Evolutionary conservation across 768 basidiomycete species (phyloP).

Genomic region (Trametes villosa): DNA sequence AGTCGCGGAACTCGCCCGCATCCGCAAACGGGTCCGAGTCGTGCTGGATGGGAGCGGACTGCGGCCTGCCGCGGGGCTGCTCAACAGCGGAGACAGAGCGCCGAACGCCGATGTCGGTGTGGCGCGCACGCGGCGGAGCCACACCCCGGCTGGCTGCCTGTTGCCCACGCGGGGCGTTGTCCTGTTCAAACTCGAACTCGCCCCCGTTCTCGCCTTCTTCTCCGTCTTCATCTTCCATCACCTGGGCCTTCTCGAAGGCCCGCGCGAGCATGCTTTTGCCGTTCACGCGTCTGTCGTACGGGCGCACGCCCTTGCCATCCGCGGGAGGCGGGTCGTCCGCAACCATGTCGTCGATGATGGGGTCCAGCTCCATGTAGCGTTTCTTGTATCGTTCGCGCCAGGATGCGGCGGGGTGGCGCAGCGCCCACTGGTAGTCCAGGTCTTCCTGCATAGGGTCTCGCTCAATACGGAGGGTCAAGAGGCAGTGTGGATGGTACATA

Average conservation of each 20-base stretch:
- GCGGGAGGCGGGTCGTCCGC: slow-evolving; percentile 17
- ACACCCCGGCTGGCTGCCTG: not conserved
- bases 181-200: not conserved
- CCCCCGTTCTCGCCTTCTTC: not conserved
- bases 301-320: slow-evolving; percentile 22
- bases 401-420: slow-evolving; percentile 80
- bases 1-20: not conserved
- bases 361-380: slow-evolving; percentile 62
- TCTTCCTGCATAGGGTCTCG: slow-evolving; percentile 23
- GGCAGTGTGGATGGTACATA: not conserved
- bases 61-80: not conserved
- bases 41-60: not conserved
- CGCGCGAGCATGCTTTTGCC: not conserved
- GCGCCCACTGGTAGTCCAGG: slow-evolving; percentile 66
- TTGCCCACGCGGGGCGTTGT: not conserved
- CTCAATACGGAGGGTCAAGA: not conserved
- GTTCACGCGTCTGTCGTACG: slow-evolving; percentile 11
- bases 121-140: not conserved
- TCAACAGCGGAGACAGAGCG: not conserved
- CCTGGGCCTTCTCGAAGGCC: not conserved
- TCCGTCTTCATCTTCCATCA: slow-evolving; percentile 2
- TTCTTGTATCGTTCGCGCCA: slow-evolving; percentile 88
- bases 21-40: not conserved
- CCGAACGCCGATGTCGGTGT: not conserved
- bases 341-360: slow-evolving; percentile 14